Conservation (phyloP, 2,329 filamentous ascomycete species). For the Aspergillus amoenus region DNA sequence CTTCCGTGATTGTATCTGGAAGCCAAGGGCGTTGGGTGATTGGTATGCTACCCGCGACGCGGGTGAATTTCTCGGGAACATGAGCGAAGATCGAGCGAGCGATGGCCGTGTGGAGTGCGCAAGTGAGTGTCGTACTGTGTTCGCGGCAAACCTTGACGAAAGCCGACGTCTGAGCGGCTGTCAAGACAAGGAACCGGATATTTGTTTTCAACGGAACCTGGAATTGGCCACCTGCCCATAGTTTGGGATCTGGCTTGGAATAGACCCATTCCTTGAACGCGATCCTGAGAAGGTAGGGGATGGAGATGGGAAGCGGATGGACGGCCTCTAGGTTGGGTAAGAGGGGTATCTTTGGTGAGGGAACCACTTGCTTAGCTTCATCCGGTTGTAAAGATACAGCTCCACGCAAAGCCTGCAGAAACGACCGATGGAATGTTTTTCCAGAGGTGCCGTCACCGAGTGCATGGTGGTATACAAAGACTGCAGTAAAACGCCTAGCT, state of each 20-base stretch:
- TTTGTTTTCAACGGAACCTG: conserved; percentile 23
- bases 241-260: conserved; percentile 26
- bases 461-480: conserved; percentile 51
- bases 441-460: conserved; percentile 49
- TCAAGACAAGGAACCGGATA: conserved; percentile 34
- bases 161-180: conserved; percentile 26
- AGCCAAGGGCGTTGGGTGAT: conserved; percentile 43
- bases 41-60: conserved; percentile 33
- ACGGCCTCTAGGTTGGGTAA: conserved; percentile 43
- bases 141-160: conserved; percentile 36
- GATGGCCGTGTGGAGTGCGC: conserved; percentile 39
- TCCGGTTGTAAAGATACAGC: conserved; percentile 10
- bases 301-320: conserved; percentile 40
- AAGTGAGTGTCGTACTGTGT: conserved; percentile 44
- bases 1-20: conserved; percentile 31
- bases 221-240: conserved; percentile 38
- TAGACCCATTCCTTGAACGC: conserved; percentile 36
- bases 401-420: conserved; percentile 37
- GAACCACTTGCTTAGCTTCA: conserved; percentile 22
- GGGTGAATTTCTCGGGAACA: conserved; percentile 29
- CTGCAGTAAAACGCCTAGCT: conserved; percentile 39
- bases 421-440: conserved; percentile 46
- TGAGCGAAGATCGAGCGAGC: conserved; percentile 39
- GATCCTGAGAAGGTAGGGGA: conserved; percentile 33
- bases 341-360: conserved; percentile 30